phyloP scores from a whole-genome alignment of 129 eudicot genomes.

The Deinandra increscens region DNA sequence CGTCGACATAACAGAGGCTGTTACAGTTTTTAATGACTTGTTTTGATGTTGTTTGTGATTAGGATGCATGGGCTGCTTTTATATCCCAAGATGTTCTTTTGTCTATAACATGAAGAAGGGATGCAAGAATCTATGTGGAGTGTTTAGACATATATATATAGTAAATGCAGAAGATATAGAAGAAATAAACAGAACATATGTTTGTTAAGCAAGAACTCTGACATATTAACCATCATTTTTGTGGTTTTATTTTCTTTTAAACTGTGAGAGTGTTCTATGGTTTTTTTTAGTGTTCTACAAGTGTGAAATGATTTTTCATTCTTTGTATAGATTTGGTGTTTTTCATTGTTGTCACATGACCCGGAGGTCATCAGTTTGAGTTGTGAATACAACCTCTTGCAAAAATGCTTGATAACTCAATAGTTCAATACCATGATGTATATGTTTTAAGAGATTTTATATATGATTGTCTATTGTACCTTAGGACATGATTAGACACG shows the following conservation, averaged over 20 bases:
- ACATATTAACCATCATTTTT: slow-evolving; percentile 20
- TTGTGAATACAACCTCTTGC: too few relatives aligned
- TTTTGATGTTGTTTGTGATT: slow-evolving; percentile 15
- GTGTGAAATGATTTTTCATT: slow-evolving; percentile 3
- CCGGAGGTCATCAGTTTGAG: too few relatives aligned
- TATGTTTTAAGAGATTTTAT: not conserved
- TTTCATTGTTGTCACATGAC: not conserved
- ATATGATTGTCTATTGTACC: not conserved
- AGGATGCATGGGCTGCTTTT: slow-evolving; percentile 83
- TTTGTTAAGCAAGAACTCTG: slow-evolving; percentile 4
- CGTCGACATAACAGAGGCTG: not conserved
- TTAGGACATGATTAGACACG: not conserved
- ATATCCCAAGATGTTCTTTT: slow-evolving; percentile 46
- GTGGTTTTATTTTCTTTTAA: slow-evolving; percentile 15
- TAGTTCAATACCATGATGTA: not conserved
- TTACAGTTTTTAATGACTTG: not conserved
- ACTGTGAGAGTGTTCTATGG: slow-evolving; percentile 6
- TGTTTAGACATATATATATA: slow-evolving; percentile 7
- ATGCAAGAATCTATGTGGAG: slow-evolving; percentile 14
- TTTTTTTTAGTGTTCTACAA: slow-evolving; percentile 5
- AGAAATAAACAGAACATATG: not conserved
- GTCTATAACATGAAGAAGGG: slow-evolving; percentile 23
- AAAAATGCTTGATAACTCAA: not conserved
- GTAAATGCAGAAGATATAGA: slow-evolving; percentile 5
- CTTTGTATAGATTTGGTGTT: slow-evolving; percentile 24